Base-by-base conservation (phyloP, 2,329 filamentous ascomycete genomes). In the Exophiala xenobiotica region DNA sequence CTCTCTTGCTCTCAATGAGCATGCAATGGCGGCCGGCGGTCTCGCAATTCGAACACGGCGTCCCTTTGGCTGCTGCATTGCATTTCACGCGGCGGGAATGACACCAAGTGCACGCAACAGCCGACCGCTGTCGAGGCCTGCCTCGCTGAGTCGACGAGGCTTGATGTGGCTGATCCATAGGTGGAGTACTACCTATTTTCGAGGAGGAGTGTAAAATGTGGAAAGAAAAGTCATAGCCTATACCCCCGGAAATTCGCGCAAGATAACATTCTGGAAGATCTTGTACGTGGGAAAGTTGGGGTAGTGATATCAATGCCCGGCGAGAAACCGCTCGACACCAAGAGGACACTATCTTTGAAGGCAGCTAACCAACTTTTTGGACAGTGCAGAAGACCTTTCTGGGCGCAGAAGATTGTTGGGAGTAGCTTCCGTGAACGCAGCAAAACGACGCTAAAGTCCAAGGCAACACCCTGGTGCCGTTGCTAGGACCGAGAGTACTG, bases 21-120 rank as follows among this genome's bases (percentile, higher is more conserved):
- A 61, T 57, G 41, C 62, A 64, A 14, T 47, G 39, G 37, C 45
- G 58, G 49, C 29, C 56, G 35, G 37, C 45, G 4, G 27, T 46
- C 41, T 56, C 53, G 40, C 62, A 64, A 38, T 64, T 58, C 44
- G 58, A 63, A 46, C 62, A 64, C 2, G 61, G 62, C 37, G 56
- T 58, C 9, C 56, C 51, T 3, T 54, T 51, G 2, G 48, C 57
- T 3, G 46, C 55, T 7, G 54, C 61, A 58, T 64, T 61, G 37
- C 62, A 63, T 40, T 61, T 63, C 22, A 64, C 62, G 7, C 61
- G 60, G 22, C 61, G 31, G 3, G 57, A 53, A 45, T 64, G 59
- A 42, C 62, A 64, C 31, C 58, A 56, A 37, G 61, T 64, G 39
- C 62, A 64, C 12, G 62, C 60, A 14, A 64, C 54, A 42, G 51